Evolutionary conservation across 2,329 filamentous ascomycete species (phyloP), one percentile per base, ranked within the genome.

Genomic region (Metarhizium anisopliae): DNA sequence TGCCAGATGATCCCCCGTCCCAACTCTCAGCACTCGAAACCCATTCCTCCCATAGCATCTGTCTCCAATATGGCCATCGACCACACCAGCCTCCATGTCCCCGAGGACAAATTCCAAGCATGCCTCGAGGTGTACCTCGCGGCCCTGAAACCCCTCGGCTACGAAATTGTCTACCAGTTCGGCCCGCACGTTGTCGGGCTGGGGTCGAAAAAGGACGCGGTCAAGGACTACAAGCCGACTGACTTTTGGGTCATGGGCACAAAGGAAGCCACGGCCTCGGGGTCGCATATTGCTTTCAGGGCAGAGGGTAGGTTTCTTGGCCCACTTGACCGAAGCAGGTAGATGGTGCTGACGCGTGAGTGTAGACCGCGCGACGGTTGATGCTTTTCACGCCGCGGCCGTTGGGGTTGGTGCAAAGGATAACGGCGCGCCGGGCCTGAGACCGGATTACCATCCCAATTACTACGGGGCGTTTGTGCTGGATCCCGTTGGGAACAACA

Each of bases 381-480:
- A 77, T 55, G 70, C 68, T 1, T 79, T 78, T 59, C 66, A 80
- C 58, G 59, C 62, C 32, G 66, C 68, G 3, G 74, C 69, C 11
- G 69, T 75, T 3, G 61, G 77, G 13, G 68, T 66, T 42, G 78
- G 78, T 0, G 78, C 68, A 2, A 72, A 68, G 36, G 72, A 74
- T 60, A 80, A 81, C 60, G 79, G 79, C 3, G 64, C 69, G 16
- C 78, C 79, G 0, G 79, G 78, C 0, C 36, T 70, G 13, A 66
- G 77, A 47, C 56, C 69, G 4, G 64, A 76, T 14, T 80, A 79
- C 61, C 69, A 70, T 49, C 62, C 70, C 14, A 68, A 68, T 6
- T 81, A 81, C 62, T 82, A 80, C 53, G 78, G 64, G 1, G 76
- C 77, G 0, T 82, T 77, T 66, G 69, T 80, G 6, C 62, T 72